Evolutionary conservation across 2,329 filamentous ascomycete genomes (phyloP).

Genomic region (Arthrobotrys sphaeroides): DNA sequence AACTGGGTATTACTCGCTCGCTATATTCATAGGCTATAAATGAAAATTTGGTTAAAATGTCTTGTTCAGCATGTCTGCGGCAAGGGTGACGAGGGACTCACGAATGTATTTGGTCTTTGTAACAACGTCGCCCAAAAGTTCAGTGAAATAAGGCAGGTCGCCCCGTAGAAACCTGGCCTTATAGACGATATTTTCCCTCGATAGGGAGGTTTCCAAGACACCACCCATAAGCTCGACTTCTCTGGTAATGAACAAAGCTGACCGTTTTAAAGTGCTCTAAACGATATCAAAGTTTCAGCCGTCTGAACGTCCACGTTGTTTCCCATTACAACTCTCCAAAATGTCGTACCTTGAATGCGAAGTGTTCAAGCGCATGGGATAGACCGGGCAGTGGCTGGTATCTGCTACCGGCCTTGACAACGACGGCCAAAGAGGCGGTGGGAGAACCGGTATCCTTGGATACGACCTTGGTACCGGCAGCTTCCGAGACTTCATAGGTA

Average conservation of each 20-base stretch:
- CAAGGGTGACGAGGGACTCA: constrained; percentile 60
- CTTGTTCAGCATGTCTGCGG: background rate
- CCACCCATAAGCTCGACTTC: constrained; percentile 95
- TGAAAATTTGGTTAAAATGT: background rate
- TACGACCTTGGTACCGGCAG: constrained; percentile 89
- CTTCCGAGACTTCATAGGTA: constrained; percentile 86
- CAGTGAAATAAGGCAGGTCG: constrained; percentile 96
- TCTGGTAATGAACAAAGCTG: constrained; percentile 89
- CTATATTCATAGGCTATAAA: constrained; percentile 83
- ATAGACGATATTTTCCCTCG: constrained; percentile 89
- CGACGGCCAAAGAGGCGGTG: constrained; percentile 88
- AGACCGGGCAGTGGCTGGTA: constrained; percentile 91
- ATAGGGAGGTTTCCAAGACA: constrained; percentile 86
- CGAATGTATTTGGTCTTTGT: constrained; percentile 85
- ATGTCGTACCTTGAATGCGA: constrained; percentile 86
- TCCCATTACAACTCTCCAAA: constrained; percentile 53
- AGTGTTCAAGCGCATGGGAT: constrained; percentile 88
- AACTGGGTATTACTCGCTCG: constrained; percentile 82
- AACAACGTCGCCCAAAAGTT: constrained; percentile 91
- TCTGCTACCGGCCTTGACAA: constrained; percentile 92
- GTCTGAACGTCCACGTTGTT: constrained; percentile 51
- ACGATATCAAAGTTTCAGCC: constrained; percentile 21
- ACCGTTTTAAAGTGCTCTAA: constrained; percentile 86
- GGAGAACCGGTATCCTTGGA: constrained; percentile 87
- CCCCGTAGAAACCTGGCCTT: constrained; percentile 94